Conservation (phyloP, 1,284 basidiomycete species). For the Cryptococcus sp. region DNA sequence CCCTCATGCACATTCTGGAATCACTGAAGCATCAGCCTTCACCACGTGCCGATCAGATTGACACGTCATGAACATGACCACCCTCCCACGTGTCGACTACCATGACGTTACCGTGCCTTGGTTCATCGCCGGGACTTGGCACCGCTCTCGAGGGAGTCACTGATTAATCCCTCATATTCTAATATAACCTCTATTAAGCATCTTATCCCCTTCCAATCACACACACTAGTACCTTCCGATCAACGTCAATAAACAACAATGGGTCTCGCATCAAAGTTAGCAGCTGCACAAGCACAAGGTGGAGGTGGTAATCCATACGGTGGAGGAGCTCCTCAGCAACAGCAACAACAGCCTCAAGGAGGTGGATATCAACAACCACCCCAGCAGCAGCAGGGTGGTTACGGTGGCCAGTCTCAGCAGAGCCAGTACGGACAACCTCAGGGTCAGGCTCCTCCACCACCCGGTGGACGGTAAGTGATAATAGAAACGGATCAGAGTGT, state of each 20-base stretch:
- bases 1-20: too few species aligned
- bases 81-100: too few species aligned
- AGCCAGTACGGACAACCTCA: slow-evolving; percentile 9
- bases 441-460: slow-evolving; percentile 1
- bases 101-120: too few species aligned
- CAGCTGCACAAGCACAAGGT: slow-evolving; percentile 23
- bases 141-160: neutral
- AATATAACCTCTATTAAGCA: neutral
- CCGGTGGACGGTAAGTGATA: slow-evolving; percentile 4
- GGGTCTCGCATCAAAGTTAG: slow-evolving; percentile 39
- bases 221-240: neutral
- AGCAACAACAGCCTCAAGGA: slow-evolving; percentile 10
- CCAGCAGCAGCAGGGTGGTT: slow-evolving; percentile 13
- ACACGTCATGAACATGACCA: too few species aligned
- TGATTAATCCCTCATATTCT: neutral
- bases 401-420: slow-evolving; percentile 1
- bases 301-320: slow-evolving; percentile 17
- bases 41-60: too few species aligned
- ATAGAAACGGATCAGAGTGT: neutral
- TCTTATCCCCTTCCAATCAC: neutral
- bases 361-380: slow-evolving; percentile 2
- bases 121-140: neutral
- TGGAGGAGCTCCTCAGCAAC: slow-evolving; percentile 1
- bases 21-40: too few species aligned
- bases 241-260: slow-evolving; percentile 11